phyloP scores from a whole-genome alignment of 805 yeast genomes.

The Pichia cephalocereana region DNA sequence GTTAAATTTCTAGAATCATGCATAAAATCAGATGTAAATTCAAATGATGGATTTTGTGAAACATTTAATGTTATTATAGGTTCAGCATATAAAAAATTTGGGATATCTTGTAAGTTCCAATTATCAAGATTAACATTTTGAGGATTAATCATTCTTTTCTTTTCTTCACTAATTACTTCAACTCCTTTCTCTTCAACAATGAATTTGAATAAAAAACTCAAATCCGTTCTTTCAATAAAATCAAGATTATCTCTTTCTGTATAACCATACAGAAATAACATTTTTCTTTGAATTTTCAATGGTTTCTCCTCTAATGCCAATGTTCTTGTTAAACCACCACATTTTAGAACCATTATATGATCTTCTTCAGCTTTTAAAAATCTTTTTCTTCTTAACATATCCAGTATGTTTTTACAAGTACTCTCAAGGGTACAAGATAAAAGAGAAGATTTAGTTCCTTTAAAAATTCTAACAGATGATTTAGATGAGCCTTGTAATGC shows the following conservation, averaged over 20 bases:
- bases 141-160: constrained; percentile 42
- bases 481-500: constrained; percentile 25
- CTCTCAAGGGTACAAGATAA: constrained; percentile 72
- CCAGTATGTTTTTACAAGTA: constrained; percentile 65
- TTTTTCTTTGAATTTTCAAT: constrained; percentile 62
- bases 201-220: constrained; percentile 75
- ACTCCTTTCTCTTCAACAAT: constrained; percentile 65
- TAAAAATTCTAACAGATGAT: constrained; percentile 57
- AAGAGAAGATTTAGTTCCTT: constrained; percentile 74
- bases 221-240: constrained; percentile 75
- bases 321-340: constrained; percentile 69
- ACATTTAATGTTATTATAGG: constrained; percentile 78
- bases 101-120: constrained; percentile 73
- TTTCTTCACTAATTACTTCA: constrained; percentile 24
- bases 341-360: constrained; percentile 63
- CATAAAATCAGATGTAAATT: constrained; percentile 75
- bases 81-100: constrained; percentile 71
- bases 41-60: constrained; percentile 78
- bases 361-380: constrained; percentile 62
- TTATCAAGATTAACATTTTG: constrained; percentile 66
- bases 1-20: constrained; percentile 67
- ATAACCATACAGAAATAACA: constrained; percentile 70
- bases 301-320: constrained; percentile 69
- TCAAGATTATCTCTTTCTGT: constrained; percentile 66
- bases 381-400: constrained; percentile 66